Conservation (phyloP, 2,329 filamentous ascomycete genomes). For the Fusarium caatingaense region DNA sequence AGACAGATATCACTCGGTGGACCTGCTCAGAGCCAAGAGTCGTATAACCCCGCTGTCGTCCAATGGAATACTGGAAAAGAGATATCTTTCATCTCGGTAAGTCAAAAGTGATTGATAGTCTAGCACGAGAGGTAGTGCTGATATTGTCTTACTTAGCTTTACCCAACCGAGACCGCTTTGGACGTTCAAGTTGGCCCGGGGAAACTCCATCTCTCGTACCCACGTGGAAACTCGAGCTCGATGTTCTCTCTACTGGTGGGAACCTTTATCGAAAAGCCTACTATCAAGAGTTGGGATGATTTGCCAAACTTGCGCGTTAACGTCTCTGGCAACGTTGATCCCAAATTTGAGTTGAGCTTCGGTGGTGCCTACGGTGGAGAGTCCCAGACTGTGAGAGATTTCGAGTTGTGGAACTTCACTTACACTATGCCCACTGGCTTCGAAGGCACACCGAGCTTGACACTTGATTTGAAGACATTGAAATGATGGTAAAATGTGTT, state of each 20-base stretch:
- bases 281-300: slow-evolving; percentile 59
- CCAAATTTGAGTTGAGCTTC: slow-evolving; percentile 55
- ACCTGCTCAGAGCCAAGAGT: slow-evolving; percentile 59
- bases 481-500: neutral
- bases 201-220: slow-evolving; percentile 64
- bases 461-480: slow-evolving; percentile 8
- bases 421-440: slow-evolving; percentile 53
- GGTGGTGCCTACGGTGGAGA: slow-evolving; percentile 46
- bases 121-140: slow-evolving; percentile 51
- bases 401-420: slow-evolving; percentile 61
- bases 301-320: slow-evolving; percentile 60
- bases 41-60: slow-evolving; percentile 69
- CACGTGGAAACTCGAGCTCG: slow-evolving; percentile 60
- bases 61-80: slow-evolving; percentile 65
- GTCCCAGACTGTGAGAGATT: slow-evolving; percentile 49
- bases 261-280: slow-evolving; percentile 57
- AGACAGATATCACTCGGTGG: slow-evolving; percentile 67
- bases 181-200: slow-evolving; percentile 19
- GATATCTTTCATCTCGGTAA: slow-evolving; percentile 45
- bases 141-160: slow-evolving; percentile 53
- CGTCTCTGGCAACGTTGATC: slow-evolving; percentile 58
- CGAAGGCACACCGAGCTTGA: slow-evolving; percentile 9
- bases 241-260: slow-evolving; percentile 64
- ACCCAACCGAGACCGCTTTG: slow-evolving; percentile 47
- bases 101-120: slow-evolving; percentile 22